Conservation (phyloP, 306 rosid genomes). For the Pterocarpus macrocarpus region DNA sequence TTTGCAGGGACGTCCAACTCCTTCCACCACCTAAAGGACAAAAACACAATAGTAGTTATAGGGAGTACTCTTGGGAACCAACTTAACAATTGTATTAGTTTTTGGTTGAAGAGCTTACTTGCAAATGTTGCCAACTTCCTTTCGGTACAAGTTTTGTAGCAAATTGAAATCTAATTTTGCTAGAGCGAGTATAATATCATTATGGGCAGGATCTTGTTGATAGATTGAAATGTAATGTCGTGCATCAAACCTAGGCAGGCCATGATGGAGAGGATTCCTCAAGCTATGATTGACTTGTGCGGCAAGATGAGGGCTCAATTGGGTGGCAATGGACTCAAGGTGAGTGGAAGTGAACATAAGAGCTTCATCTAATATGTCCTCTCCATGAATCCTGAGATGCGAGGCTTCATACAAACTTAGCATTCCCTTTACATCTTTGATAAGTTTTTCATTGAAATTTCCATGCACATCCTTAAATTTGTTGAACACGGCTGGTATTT, state of each 20-base stretch:
- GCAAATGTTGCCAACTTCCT: constrained; percentile 39
- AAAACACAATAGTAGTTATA: not conserved
- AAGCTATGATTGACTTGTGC: constrained; percentile 36
- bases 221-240: constrained; percentile 36
- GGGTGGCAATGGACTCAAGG: constrained; percentile 7
- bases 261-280: constrained; percentile 36
- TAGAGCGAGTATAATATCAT: constrained; percentile 25
- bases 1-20: constrained; percentile 35
- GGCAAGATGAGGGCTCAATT: constrained; percentile 4
- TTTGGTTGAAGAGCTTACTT: not conserved
- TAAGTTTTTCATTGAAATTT: not conserved
- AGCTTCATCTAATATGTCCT: constrained; percentile 34
- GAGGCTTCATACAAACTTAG: no score
- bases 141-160: constrained; percentile 45
- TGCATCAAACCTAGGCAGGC: constrained; percentile 44
- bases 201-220: constrained; percentile 31
- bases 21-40: constrained; percentile 41
- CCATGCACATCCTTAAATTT: constrained; percentile 31
- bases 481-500: constrained; percentile 25
- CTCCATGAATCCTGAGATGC: not conserved
- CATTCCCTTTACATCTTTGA: not conserved
- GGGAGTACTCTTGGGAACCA: not conserved
- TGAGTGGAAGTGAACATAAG: constrained; percentile 51
- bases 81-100: no score
- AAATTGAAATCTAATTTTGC: constrained; percentile 57